phyloP scores from a whole-genome alignment of 192 early-diverging fungal genomes.

The Backusella tarrabulga region DNA sequence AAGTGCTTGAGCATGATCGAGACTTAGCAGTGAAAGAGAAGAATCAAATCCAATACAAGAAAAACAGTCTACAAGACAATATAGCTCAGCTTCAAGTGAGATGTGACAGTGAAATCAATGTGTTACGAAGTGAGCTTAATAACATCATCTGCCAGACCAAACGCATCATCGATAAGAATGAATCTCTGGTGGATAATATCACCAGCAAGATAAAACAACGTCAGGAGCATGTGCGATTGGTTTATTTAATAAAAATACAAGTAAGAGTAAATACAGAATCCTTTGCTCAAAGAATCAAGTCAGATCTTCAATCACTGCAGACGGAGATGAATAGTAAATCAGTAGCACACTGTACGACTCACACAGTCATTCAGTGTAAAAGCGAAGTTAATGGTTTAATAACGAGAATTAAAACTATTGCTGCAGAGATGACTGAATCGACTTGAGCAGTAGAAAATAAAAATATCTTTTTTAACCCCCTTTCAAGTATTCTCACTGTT shows the following conservation, averaged over 20 bases:
- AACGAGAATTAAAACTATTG: conserved; percentile 8
- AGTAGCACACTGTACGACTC: neutral
- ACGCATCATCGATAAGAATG: conserved; percentile 9
- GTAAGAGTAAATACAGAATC: neutral
- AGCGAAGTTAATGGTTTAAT: conserved; percentile 20
- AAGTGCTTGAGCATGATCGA: conserved; percentile 17
- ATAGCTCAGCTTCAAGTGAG: neutral
- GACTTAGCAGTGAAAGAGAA: conserved; percentile 19
- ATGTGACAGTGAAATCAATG: conserved; percentile 16
- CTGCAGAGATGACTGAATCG: neutral
- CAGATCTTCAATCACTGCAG: neutral
- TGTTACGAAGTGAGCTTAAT: conserved; percentile 7
- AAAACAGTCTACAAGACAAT: conserved; percentile 9
- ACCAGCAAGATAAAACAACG: conserved; percentile 3
- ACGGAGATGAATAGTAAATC: conserved; percentile 8
- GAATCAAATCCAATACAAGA: conserved; percentile 21
- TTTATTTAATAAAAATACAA: neutral
- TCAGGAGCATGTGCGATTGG: neutral
- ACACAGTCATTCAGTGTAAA: conserved; percentile 11
- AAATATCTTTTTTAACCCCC: neutral
- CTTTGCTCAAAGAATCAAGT: conserved; percentile 1
- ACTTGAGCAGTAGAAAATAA: neutral
- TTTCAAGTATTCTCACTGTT: neutral
- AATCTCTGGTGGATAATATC: conserved; percentile 6
- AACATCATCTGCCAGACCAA: neutral